These are phyloP conservation scores for Stromatinia cepivora DNA, from an alignment of 2,329 filamentous ascomycete genomes.

Conservation along the genomic window DNA sequence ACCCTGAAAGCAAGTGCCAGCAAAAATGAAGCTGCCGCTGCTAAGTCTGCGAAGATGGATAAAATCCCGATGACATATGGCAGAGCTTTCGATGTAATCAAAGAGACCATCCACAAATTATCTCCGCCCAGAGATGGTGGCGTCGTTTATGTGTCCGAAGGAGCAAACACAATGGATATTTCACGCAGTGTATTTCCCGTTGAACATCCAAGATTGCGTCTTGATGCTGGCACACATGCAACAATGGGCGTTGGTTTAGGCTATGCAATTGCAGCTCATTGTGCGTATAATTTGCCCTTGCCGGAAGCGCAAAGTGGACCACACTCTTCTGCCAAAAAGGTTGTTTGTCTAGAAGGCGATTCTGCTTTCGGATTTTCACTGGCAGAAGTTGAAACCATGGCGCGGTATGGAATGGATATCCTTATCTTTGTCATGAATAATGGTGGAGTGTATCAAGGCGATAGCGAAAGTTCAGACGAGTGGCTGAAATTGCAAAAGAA, in stretches of 20 bases:
- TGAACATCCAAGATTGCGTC: constrained; percentile 53
- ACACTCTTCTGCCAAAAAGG: constrained; percentile 46
- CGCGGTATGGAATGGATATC: constrained; percentile 54
- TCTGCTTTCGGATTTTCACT: constrained; percentile 56
- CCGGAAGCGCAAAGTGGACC: constrained; percentile 42
- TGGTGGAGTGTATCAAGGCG: constrained; percentile 51
- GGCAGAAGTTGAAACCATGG: constrained; percentile 58
- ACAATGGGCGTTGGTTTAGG: constrained; percentile 61
- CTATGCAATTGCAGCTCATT: constrained; percentile 57
- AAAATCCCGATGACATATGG: constrained; percentile 51
- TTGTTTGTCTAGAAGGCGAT: constrained; percentile 57
- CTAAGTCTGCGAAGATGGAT: constrained; percentile 44
- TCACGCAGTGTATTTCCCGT: constrained; percentile 55
- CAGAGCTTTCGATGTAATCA: constrained; percentile 54
- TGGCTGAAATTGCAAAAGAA: constrained; percentile 49
- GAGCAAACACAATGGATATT: constrained; percentile 63
- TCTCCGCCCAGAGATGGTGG: constrained; percentile 48
- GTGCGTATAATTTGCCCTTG: constrained; percentile 52
- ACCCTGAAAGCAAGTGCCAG: constrained; percentile 42
- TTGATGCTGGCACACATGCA: constrained; percentile 59
- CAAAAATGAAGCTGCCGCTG: constrained; percentile 51
- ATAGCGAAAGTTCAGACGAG: constrained; percentile 43
- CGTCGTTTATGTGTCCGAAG: constrained; percentile 58
- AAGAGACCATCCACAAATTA: constrained; percentile 48
- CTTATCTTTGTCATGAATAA: constrained; percentile 59